phyloP scores from a whole-genome alignment of 306 rosid species.

The Acacia acuminata region DNA sequence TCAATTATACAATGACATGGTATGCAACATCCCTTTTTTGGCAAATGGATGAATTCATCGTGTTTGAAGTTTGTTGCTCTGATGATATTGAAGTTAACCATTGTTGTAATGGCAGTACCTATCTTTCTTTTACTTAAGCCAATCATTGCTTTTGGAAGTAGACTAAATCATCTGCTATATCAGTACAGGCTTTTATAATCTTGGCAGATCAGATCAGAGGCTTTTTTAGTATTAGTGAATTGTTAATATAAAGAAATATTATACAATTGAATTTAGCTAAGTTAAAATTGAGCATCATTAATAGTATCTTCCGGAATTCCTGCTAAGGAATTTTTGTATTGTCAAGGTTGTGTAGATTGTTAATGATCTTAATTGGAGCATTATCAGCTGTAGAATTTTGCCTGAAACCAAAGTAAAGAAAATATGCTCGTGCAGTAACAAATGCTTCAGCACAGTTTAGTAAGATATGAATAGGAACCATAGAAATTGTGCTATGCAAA shows the following conservation, averaged over 20 bases:
- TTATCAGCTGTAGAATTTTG: not conserved
- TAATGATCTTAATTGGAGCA: not conserved
- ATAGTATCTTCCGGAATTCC: not conserved
- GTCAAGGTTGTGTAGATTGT: not conserved
- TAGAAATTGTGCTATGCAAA: not conserved
- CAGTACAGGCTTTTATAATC: not conserved
- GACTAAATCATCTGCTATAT: not conserved
- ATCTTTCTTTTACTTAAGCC: not conserved
- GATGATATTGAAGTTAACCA: not conserved
- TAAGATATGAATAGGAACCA: not conserved
- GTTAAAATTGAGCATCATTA: not conserved
- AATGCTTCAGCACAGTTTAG: not conserved
- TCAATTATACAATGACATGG: slow-evolving; percentile 93
- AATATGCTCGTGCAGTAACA: not conserved
- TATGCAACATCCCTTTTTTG: slow-evolving; percentile 28
- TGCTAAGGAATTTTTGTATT: not conserved
- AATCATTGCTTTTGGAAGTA: not conserved
- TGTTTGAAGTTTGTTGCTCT: not conserved
- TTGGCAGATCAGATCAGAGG: not conserved
- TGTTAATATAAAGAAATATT: not conserved
- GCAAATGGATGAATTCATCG: not conserved
- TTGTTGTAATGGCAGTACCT: not conserved
- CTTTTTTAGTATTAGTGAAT: not conserved
- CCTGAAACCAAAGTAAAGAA: not conserved
- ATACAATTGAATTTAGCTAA: not conserved